A percentile compares a stretch with the other conserved stretches of the same genome.
These are phyloP conservation scores for Papilionanthe hybrid DNA, from an alignment of 116 monocot genomes.

Conservation along the genomic window DNA sequence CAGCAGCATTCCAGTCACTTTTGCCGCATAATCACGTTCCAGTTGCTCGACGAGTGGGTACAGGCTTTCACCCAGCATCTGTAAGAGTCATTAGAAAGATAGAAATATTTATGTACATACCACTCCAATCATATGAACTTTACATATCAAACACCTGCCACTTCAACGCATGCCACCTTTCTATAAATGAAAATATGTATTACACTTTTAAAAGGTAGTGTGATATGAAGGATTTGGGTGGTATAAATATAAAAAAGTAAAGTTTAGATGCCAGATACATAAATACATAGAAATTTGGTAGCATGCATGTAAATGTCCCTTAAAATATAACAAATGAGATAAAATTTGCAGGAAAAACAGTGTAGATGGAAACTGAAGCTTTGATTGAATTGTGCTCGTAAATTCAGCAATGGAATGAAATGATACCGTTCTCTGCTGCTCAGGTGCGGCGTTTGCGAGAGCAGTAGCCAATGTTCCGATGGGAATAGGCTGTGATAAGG, in stretches of 20 bases:
- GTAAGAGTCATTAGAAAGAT: neutral
- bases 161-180: no score
- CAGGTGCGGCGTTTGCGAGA: constrained; percentile 61
- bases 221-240: no score
- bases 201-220: no score
- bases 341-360: no score
- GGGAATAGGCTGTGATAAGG: constrained; percentile 45
- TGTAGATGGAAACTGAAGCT: neutral
- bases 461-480: constrained; percentile 54
- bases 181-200: no score
- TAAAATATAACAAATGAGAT: no score
- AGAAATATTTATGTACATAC: neutral
- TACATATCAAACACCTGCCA: no score
- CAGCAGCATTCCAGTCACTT: constrained; percentile 83
- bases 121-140: no score
- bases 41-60: constrained; percentile 82
- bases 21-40: constrained; percentile 74
- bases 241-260: no score
- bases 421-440: constrained; percentile 63
- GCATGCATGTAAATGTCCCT: no score
- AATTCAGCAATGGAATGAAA: neutral
- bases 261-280: no score
- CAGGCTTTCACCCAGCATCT: constrained; percentile 85
- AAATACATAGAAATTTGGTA: no score
- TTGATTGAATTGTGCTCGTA: neutral